Base-by-base conservation (phyloP, 2,329 filamentous ascomycete species). In the Eutypella sp. region DNA sequence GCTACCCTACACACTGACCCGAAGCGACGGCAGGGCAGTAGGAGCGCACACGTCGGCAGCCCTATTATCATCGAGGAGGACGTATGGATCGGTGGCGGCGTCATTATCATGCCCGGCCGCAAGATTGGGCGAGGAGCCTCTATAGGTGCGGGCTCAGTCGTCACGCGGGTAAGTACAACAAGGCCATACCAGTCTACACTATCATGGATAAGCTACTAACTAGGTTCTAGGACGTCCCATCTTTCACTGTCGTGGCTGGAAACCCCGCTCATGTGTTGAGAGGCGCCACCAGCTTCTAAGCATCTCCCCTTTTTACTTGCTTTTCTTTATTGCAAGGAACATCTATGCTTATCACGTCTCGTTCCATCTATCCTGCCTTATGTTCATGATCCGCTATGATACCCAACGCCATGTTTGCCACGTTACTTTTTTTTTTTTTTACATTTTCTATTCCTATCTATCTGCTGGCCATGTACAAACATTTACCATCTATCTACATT, bases 31-130 rank as follows among this genome's bases (percentile, higher is more conserved):
- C 81, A 86, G 57, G 91, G 89, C 6, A 85, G 82, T 40, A 81
- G 83, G 53, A 88, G 86, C 27, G 78, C 80, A 6, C 84, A 87
- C 59, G 67, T 83, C 47, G 90, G 87, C 13, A 80, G 81, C 25
- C 72, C 77, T 16, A 85, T 97, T 45, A 76, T 75, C 27, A 92
- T 97, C 51, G 88, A 89, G 52, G 85, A 93, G 52, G 89, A 96
- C 66, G 87, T 87, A 61, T 91, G 85, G 81, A 80, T 95, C 50
- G 87, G 84, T 2, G 87, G 87, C 11, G 85, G 85, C 57, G 87
- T 84, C 13, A 83, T 79, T 27, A 84, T 96, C 48, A 72, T 95
- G 47, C 85, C 87, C 0, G 89, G 89, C 7, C 81, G 92, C 23
- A 89, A 74, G 29, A 86, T 96, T 57, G 89, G 90, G 8, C 81